Percentiles rank a stretch among this genome's conserved stretches.
Evolutionary conservation across 345 rosid genomes (phyloP).

Genomic region (Sonneratia alba): DNA sequence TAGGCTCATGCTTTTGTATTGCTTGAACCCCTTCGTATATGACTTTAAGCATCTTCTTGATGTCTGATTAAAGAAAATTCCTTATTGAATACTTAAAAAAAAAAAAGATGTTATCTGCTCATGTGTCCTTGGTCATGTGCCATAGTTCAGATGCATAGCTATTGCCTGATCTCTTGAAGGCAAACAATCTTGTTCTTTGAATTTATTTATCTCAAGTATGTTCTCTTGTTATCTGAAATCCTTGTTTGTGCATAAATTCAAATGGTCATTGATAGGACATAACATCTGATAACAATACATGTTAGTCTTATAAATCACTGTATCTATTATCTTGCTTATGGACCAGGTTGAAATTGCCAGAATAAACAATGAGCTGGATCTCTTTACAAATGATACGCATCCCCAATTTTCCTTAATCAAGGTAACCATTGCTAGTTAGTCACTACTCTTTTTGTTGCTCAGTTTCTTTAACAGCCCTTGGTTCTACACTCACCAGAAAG

Average conservation of each 20-base stretch:
- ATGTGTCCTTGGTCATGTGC: slow-evolving; percentile 1
- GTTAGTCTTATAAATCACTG: neutral
- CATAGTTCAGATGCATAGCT: neutral
- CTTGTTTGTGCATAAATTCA: neutral
- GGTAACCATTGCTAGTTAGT: slow-evolving; percentile 31
- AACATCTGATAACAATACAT: too few relatives aligned
- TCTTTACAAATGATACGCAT: slow-evolving; percentile 55
- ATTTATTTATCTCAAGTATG: neutral
- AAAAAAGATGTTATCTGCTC: neutral
- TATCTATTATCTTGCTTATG: slow-evolving; percentile 7
- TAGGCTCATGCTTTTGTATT: too few relatives aligned
- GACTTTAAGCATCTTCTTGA: too few relatives aligned
- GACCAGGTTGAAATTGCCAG: slow-evolving; percentile 79
- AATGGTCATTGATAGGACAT: neutral
- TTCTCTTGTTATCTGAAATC: neutral
- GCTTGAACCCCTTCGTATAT: too few relatives aligned
- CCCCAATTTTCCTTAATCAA: slow-evolving; percentile 58
- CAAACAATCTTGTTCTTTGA: neutral
- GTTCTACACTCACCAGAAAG: slow-evolving; percentile 48
- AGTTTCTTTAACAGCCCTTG: slow-evolving; percentile 8
- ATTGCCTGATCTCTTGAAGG: neutral
- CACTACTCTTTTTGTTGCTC: slow-evolving; percentile 8
- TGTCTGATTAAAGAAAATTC: neutral
- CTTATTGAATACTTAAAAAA: too few relatives aligned
- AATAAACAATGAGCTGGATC: slow-evolving; percentile 49